Conservation (phyloP, 306 rosid genomes). For the Rubus parviflorus region DNA sequence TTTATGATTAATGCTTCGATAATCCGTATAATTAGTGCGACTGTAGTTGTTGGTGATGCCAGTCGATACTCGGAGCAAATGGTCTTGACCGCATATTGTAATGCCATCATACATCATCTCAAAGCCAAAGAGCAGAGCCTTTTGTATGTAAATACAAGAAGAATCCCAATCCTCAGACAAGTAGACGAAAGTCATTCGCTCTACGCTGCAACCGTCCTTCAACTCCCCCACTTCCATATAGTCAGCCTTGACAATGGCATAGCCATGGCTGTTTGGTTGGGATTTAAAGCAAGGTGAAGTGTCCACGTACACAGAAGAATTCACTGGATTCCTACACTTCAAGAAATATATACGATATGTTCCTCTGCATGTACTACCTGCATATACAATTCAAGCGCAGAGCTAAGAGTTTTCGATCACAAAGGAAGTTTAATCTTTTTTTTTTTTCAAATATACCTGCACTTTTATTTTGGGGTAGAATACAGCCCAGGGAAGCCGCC, state of each 20-base stretch:
- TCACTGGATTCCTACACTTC: background rate
- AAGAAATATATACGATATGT: background rate
- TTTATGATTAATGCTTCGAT: rapidly evolving
- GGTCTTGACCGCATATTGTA: too few species aligned
- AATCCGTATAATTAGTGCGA: too few species aligned
- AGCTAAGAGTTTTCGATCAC: too few species aligned
- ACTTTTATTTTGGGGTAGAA: background rate
- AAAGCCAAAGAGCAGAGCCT: background rate
- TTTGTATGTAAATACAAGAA: background rate
- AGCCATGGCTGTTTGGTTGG: background rate
- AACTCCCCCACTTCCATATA: background rate
- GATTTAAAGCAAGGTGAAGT: background rate
- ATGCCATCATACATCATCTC: background rate
- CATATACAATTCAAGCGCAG: too few species aligned
- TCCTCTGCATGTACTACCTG: too few species aligned
- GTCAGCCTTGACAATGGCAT: background rate
- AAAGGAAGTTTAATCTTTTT: too few species aligned
- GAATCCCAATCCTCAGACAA: background rate
- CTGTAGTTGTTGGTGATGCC: too few species aligned
- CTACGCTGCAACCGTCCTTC: background rate
- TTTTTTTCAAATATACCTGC: too few species aligned
- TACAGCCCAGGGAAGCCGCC: too few species aligned
- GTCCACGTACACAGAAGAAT: slow-evolving; percentile 1
- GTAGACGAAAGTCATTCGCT: background rate
- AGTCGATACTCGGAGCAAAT: too few species aligned